Percentiles rank a stretch among this genome's conserved stretches.
Conservation (phyloP, 1,284 basidiomycete species). For the Schizophyllum commune region DNA sequence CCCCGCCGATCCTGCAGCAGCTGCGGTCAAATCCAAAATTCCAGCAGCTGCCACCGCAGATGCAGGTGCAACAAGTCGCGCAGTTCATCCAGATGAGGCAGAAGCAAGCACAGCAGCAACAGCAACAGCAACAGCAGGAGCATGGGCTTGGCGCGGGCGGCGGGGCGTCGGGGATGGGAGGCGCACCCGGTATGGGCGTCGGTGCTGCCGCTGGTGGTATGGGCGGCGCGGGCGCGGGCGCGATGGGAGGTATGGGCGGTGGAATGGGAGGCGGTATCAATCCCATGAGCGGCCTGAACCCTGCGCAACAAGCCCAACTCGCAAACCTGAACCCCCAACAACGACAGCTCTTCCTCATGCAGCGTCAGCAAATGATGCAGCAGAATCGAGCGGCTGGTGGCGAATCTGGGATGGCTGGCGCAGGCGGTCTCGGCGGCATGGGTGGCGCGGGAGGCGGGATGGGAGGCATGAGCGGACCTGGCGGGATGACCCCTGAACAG, state of each 20-base stretch:
- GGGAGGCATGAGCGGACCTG: slow-evolving; percentile 1
- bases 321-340: slow-evolving; percentile 28
- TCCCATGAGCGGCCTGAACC: slow-evolving; percentile 15
- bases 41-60: slow-evolving; percentile 35
- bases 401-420: slow-evolving; percentile 5
- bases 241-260: slow-evolving; percentile 7
- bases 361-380: neutral
- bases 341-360: slow-evolving; percentile 25
- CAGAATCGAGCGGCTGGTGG: neutral
- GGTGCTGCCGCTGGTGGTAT: slow-evolving; percentile 14
- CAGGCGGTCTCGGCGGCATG: slow-evolving; percentile 1
- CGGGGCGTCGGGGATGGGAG: neutral
- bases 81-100: slow-evolving; percentile 39
- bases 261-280: neutral
- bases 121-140: neutral
- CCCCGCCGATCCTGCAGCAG: slow-evolving; percentile 50
- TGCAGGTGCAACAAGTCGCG: slow-evolving; percentile 51
- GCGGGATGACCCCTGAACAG: slow-evolving; percentile 9
- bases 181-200: slow-evolving; percentile 17
- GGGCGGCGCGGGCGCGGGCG: slow-evolving; percentile 20
- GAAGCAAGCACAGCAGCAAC: slow-evolving; percentile 4
- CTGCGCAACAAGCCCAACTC: neutral
- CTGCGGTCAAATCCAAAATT: slow-evolving; percentile 45
- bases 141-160: neutral
- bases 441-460: slow-evolving; percentile 9